phyloP scores from a whole-genome alignment of 495 filamentous ascomycete species.

The Aspergillus haitiensis region DNA sequence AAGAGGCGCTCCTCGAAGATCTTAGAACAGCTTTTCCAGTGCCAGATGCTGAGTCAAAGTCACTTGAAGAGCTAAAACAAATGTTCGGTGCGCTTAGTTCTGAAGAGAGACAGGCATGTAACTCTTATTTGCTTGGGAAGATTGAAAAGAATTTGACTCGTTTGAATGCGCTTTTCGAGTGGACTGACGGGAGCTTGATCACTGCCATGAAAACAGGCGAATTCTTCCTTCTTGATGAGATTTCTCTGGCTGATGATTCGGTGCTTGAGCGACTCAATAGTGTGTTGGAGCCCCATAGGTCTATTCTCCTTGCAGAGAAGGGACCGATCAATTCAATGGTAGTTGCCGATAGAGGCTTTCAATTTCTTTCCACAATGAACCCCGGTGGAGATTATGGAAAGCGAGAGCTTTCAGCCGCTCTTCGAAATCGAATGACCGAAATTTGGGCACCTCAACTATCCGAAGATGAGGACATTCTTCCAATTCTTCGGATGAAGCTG shows the following conservation, averaged over 20 bases:
- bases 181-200: slow-evolving; percentile 93
- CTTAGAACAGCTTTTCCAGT: slow-evolving; percentile 49
- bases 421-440: slow-evolving; percentile 96
- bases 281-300: slow-evolving; percentile 86
- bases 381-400: slow-evolving; percentile 98
- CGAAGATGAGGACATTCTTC: slow-evolving; percentile 78
- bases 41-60: slow-evolving; percentile 30
- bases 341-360: slow-evolving; percentile 76
- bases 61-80: slow-evolving; percentile 48
- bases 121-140: slow-evolving; percentile 46
- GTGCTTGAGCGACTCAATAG: slow-evolving; percentile 96
- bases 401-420: slow-evolving; percentile 89
- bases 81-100: slow-evolving; percentile 44
- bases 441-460: slow-evolving; percentile 91
- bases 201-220: slow-evolving; percentile 87
- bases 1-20: slow-evolving; percentile 63
- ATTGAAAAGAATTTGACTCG: slow-evolving; percentile 63
- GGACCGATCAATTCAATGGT: slow-evolving; percentile 78
- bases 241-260: slow-evolving; percentile 96
- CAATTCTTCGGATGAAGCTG: slow-evolving; percentile 81
- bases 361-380: slow-evolving; percentile 98
- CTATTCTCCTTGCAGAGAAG: slow-evolving; percentile 90
- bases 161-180: slow-evolving; percentile 87
- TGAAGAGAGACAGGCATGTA: slow-evolving; percentile 44
- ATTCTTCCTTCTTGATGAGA: slow-evolving; percentile 95